Evolutionary conservation across 768 basidiomycete genomes (phyloP).

Genomic region (Lentinula guzmanii): DNA sequence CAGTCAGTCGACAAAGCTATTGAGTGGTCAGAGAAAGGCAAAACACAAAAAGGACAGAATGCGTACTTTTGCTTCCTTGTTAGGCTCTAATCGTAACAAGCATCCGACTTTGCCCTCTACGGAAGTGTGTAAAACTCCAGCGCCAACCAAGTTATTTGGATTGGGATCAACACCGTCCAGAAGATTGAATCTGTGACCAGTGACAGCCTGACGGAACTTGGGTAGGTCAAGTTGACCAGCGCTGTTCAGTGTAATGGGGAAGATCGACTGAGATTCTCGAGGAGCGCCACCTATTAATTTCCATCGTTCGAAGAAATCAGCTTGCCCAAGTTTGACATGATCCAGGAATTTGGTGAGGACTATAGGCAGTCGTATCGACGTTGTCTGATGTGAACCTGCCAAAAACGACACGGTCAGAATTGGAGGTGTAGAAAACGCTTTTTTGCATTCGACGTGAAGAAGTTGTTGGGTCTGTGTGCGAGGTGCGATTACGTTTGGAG

Average conservation of each 20-base stretch:
- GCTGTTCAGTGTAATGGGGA: constrained; percentile 67
- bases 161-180: constrained; percentile 90
- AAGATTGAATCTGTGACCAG: constrained; percentile 71
- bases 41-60: not conserved
- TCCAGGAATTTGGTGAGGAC: constrained; percentile 90
- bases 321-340: constrained; percentile 74
- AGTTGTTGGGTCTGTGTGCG: constrained; percentile 90
- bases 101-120: constrained; percentile 93
- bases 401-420: constrained; percentile 85
- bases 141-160: constrained; percentile 86
- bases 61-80: constrained; percentile 87
- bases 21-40: not conserved
- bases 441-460: constrained; percentile 93
- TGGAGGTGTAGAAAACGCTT: constrained; percentile 70
- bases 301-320: constrained; percentile 98
- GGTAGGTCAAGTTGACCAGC: constrained; percentile 69
- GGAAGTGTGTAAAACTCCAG: constrained; percentile 96
- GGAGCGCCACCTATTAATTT: constrained; percentile 95
- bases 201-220: constrained; percentile 69
- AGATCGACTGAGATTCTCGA: constrained; percentile 84
- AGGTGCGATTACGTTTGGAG: constrained; percentile 73
- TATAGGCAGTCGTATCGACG: constrained; percentile 81
- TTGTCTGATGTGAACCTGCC: constrained; percentile 85
- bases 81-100: constrained; percentile 88
- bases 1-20: constrained; percentile 87